A percentile compares a stretch with the other conserved stretches of the same genome.
phyloP scores from a whole-genome alignment of 1,284 basidiomycete species.

The Mycosarcoma maydis region DNA sequence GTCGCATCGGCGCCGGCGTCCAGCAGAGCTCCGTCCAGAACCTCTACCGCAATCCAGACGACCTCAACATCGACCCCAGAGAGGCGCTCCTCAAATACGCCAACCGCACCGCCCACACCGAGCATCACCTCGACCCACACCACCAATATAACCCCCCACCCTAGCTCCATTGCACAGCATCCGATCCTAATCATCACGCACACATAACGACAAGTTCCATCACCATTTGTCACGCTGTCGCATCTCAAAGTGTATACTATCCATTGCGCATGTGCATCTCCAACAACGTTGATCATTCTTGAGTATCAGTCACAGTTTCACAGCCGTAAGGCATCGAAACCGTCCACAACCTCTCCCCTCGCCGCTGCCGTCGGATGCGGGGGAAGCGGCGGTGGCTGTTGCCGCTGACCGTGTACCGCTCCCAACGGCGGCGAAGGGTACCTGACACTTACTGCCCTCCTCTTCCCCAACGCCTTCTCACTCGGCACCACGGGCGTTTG shows the following conservation, averaged over 20 bases:
- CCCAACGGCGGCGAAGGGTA: constrained; percentile 22
- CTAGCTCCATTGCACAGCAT: no score
- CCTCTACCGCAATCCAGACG: constrained; percentile 71
- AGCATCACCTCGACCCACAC: no score
- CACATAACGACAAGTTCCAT: no score
- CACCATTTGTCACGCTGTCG: no score
- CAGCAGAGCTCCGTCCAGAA: constrained; percentile 94
- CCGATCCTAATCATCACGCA: no score
- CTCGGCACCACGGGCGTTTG: constrained; percentile 51
- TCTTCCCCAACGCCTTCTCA: constrained; percentile 59
- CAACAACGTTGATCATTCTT: no score
- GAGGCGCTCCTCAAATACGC: constrained; percentile 96
- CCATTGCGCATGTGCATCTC: no score
- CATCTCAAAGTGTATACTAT: no score
- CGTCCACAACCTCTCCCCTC: background rate
- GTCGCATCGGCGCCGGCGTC: constrained; percentile 91
- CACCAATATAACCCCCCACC: no score
- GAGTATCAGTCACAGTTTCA: no score
- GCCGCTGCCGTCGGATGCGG: background rate
- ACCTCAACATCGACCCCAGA: constrained; percentile 76
- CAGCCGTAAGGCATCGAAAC: no score
- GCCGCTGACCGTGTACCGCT: background rate
- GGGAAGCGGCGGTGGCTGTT: constrained; percentile 7
- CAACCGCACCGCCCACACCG: no score
- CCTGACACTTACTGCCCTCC: constrained; percentile 37